phyloP scores from a whole-genome alignment of 2,329 filamentous ascomycete species.

The Sarocladium kiliense region DNA sequence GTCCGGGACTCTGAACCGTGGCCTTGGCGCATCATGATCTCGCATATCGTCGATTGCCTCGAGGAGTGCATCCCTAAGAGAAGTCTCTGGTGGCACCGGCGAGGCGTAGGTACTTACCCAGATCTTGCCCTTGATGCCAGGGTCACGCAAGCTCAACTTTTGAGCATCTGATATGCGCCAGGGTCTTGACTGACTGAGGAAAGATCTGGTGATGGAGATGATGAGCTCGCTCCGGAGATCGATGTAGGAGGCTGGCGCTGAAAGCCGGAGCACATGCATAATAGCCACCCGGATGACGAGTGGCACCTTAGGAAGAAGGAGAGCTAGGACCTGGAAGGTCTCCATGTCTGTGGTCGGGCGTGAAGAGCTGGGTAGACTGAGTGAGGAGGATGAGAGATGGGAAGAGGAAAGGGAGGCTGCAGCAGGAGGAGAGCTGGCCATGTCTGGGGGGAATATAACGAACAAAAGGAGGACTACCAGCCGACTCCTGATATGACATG shows the following conservation, averaged over 20 bases:
- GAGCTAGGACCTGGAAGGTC: conserved; percentile 15
- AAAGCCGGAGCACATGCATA: conserved; percentile 60
- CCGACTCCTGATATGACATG: not conserved
- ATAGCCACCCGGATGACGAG: conserved; percentile 57
- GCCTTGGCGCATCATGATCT: conserved; percentile 7
- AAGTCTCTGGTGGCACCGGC: conserved; percentile 51
- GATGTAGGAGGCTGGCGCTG: conserved; percentile 68
- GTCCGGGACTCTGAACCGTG: conserved; percentile 39
- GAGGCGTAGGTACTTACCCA: conserved; percentile 74
- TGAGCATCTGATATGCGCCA: conserved; percentile 59
- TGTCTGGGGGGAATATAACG: not conserved
- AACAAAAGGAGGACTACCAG: not conserved
- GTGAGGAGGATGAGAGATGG: not conserved
- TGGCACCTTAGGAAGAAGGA: conserved; percentile 53
- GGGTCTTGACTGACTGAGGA: conserved; percentile 44
- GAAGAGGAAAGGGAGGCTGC: not conserved
- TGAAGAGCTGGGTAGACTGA: not conserved
- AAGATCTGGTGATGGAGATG: conserved; percentile 64
- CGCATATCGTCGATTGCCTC: conserved; percentile 40
- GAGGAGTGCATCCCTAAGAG: conserved; percentile 52
- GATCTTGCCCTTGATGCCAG: conserved; percentile 68
- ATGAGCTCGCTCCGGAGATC: conserved; percentile 71
- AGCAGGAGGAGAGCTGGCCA: not conserved
- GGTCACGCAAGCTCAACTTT: conserved; percentile 53
- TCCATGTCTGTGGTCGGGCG: conserved; percentile 2